These are phyloP conservation scores for Lachancea sp. DNA, from an alignment of 805 yeast genomes.

Conservation along the genomic window DNA sequence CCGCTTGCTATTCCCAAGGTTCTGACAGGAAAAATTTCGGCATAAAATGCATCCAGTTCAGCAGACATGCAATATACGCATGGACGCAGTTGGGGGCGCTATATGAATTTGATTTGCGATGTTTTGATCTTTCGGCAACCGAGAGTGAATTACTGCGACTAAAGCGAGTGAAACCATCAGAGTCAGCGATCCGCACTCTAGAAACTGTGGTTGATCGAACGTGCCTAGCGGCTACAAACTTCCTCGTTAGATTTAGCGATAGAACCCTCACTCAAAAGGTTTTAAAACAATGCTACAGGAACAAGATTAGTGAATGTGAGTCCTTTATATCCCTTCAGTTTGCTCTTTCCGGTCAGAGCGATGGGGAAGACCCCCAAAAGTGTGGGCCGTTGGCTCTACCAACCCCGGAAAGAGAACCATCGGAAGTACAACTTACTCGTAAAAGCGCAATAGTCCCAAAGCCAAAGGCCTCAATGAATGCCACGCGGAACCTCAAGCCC, in stretches of 20 bases:
- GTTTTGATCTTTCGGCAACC: neutral
- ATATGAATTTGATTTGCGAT: neutral
- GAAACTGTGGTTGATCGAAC: neutral
- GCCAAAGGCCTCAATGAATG: too few relatives aligned
- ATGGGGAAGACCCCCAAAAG: neutral
- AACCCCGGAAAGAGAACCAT: neutral
- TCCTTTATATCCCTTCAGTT: constrained; percentile 22
- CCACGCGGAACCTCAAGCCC: too few relatives aligned
- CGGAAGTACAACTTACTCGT: neutral
- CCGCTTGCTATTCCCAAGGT: neutral
- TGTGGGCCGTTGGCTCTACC: neutral
- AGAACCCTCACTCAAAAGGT: neutral
- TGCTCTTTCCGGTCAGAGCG: constrained; percentile 4
- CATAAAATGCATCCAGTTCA: neutral
- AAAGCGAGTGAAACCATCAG: neutral
- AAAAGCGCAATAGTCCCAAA: neutral
- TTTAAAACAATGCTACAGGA: constrained; percentile 7
- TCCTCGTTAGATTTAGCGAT: constrained; percentile 1
- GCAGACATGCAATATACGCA: neutral
- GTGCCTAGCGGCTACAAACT: neutral
- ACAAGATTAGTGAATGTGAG: constrained; percentile 32
- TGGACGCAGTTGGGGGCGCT: neutral
- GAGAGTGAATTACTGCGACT: neutral
- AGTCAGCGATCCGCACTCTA: neutral
- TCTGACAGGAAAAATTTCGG: neutral